A percentile compares a stretch with the other conserved stretches of the same genome.
Evolutionary conservation across 2,329 filamentous ascomycete genomes (phyloP).

Genomic region (Alternaria gansuensis): DNA sequence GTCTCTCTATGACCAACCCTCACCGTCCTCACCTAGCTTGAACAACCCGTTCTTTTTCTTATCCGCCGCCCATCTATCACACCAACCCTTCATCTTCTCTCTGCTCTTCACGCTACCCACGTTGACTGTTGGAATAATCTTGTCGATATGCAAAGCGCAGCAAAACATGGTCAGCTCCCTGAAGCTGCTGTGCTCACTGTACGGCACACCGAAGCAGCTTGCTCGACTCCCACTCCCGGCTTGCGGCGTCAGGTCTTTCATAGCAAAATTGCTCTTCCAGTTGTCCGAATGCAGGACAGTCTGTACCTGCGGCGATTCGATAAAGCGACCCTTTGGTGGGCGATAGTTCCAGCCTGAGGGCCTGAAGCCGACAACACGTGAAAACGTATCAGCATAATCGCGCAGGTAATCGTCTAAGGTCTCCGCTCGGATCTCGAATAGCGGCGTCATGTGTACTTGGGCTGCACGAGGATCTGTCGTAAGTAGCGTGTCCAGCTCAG

Average conservation of each 20-base stretch:
- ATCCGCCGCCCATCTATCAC: conserved; percentile 69
- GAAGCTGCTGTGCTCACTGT: conserved; percentile 95
- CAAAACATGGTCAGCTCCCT: conserved; percentile 93
- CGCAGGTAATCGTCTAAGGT: conserved; percentile 90
- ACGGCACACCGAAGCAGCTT: conserved; percentile 92
- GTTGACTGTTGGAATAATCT: conserved; percentile 93
- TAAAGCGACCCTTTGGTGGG: conserved; percentile 70
- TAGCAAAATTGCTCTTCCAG: conserved; percentile 79
- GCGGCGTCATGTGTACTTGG: conserved; percentile 96
- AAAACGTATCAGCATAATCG: conserved; percentile 81
- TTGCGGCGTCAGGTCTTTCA: conserved; percentile 78
- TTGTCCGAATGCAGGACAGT: conserved; percentile 71
- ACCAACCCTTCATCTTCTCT: conserved; percentile 73
- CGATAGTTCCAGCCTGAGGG: conserved; percentile 95
- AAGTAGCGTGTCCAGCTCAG: conserved; percentile 78
- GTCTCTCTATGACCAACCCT: conserved; percentile 16
- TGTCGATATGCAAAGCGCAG: conserved; percentile 85
- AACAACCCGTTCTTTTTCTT: conserved; percentile 70
- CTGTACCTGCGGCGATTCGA: conserved; percentile 69
- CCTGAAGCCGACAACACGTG: conserved; percentile 86
- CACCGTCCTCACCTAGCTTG: conserved; percentile 35
- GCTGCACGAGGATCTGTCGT: conserved; percentile 83
- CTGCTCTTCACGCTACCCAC: conserved; percentile 70
- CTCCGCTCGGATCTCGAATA: conserved; percentile 92
- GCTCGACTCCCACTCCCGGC: conserved; percentile 83